These are phyloP conservation scores for Asterophora parasitica DNA, from an alignment of 768 basidiomycete genomes.

Conservation along the genomic window DNA sequence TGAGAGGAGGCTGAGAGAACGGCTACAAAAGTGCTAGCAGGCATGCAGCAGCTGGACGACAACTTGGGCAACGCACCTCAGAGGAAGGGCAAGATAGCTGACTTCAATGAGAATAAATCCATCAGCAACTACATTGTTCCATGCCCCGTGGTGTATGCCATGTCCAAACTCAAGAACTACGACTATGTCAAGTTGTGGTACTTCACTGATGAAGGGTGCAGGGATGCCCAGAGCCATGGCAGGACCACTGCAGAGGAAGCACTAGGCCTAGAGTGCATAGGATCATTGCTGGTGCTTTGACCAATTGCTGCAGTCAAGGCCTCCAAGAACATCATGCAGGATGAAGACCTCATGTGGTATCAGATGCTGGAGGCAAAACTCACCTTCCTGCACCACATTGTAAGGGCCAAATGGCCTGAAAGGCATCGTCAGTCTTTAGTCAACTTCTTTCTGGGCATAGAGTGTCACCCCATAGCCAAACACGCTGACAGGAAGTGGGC, in stretches of 20 bases:
- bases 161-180: constrained; percentile 10
- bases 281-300: constrained; percentile 8
- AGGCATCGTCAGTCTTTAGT: neutral
- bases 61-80: too few relatives aligned
- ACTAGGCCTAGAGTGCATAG: constrained; percentile 7
- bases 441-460: neutral
- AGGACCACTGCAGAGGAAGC: constrained; percentile 7
- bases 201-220: constrained; percentile 10
- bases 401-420: neutral
- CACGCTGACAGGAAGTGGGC: constrained; percentile 4
- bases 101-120: neutral
- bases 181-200: constrained; percentile 14
- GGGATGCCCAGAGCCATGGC: neutral
- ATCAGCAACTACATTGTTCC: constrained; percentile 1
- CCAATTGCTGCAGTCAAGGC: constrained; percentile 14
- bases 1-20: neutral
- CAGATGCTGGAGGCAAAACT: constrained; percentile 15
- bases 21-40: too few relatives aligned
- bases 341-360: constrained; percentile 16
- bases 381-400: neutral
- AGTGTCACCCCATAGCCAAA: constrained; percentile 5
- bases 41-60: too few relatives aligned
- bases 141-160: constrained; percentile 8
- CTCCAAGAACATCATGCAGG: constrained; percentile 7
- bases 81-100: neutral